Conservation (phyloP, 768 basidiomycete genomes). For the Lepiota brunneoincarnata region DNA sequence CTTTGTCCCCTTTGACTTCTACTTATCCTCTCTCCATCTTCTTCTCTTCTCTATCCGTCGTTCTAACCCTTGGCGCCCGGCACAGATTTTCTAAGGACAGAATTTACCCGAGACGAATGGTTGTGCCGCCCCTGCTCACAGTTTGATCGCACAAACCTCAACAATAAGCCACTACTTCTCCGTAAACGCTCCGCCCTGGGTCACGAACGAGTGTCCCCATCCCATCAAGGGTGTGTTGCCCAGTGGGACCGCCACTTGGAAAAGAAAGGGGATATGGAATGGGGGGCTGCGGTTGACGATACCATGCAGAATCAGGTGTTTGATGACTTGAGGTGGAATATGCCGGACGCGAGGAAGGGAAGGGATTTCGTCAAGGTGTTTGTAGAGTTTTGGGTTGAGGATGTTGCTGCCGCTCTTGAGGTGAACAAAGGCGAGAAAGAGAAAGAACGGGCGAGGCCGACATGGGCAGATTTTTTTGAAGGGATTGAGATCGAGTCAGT, state of each 20-base stretch:
- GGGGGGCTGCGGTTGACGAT: not conserved
- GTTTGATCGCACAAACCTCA: not conserved
- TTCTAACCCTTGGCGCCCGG: not conserved
- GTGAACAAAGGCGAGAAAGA: not conserved
- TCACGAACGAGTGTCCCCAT: not conserved
- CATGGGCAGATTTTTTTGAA: conserved; percentile 8
- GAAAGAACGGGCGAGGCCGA: not conserved
- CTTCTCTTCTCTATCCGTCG: no score
- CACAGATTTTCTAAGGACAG: conserved; percentile 1
- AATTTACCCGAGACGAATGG: conserved; percentile 8
- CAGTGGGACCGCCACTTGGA: not conserved
- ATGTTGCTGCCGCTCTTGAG: not conserved
- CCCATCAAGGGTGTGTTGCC: not conserved
- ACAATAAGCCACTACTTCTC: not conserved
- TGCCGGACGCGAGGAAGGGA: not conserved
- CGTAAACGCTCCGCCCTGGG: not conserved
- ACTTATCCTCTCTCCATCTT: no score
- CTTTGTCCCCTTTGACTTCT: no score
- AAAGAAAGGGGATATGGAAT: not conserved
- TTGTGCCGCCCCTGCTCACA: conserved; percentile 8
- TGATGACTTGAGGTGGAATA: not conserved
- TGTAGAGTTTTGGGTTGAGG: conserved; percentile 3
- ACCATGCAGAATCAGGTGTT: conserved; percentile 5
- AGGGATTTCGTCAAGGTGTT: conserved; percentile 6
- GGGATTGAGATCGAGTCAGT: not conserved